Evolutionary conservation across 345 rosid genomes (phyloP), one percentile per base, ranked within the genome.

Genomic region (Syzygium grande): DNA sequence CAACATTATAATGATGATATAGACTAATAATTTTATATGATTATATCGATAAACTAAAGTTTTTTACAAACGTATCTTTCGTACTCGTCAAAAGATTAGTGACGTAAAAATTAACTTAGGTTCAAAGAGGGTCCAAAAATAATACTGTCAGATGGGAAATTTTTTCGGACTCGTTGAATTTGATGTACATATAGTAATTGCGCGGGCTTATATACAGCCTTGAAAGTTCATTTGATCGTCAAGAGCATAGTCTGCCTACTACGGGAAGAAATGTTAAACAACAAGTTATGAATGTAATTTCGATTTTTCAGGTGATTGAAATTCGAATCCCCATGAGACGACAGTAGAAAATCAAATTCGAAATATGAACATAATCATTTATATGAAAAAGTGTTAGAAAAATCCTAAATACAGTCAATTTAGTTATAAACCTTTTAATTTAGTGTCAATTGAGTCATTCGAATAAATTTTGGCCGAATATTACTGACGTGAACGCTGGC

Each of bases 241-340:
- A 68, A 30, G 46, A 68, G 23, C 46, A 30, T 0, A 30, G 1
- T 0, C 79, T 16, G 34, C 23, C 34, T 2, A 0, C 5, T 30
- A 73, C 1, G 7, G 6, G 3, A 3, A 34, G 7, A 9, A 21
- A 73, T 61, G 73, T 61, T n/a, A n/a, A n/a, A 61, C 11, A 9
- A 4, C 17, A 12, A 25, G 27, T 1, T 0, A 34, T 10, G 0
- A 19, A 73, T 38, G 14, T 34, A 22, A 38, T 38, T 14, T 38
- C 23, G 14, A 58, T 58, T 38, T 73, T 73, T 73, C 43, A 5
- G 14, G 19, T 73, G 10, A 73, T 19, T 73, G 27, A 34, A 19
- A 73, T 73, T 73, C 4, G 8, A 73, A 73, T 19, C 14, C 25
- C 10, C 1, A 1, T 0, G 5, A 38, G 14, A 5, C 5, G 10